phyloP scores from a whole-genome alignment of 148 eudicot genomes.

The Chenopodium album region DNA sequence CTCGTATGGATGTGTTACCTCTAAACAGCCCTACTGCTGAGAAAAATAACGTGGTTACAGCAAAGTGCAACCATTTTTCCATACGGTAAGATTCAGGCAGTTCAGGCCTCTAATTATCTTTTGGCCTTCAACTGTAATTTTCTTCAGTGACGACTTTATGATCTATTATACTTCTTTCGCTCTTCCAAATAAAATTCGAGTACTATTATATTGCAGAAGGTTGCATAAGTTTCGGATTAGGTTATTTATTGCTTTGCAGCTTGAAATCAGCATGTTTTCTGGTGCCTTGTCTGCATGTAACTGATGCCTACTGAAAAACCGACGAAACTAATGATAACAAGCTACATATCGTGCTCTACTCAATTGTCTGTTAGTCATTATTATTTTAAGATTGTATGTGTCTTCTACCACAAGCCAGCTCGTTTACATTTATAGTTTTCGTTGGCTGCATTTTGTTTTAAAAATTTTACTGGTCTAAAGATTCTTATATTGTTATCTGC shows the following conservation, averaged over 20 bases:
- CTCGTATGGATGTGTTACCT: slow-evolving; percentile 32
- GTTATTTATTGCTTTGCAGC: neutral
- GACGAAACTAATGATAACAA: neutral
- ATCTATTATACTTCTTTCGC: neutral
- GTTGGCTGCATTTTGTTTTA: too few relatives aligned
- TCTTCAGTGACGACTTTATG: neutral
- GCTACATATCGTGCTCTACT: neutral
- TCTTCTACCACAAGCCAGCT: neutral
- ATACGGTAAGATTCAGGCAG: slow-evolving; percentile 39
- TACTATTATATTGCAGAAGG: slow-evolving; percentile 4
- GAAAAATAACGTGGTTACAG: slow-evolving; percentile 17
- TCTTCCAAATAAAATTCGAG: neutral
- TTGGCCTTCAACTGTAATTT: neutral
- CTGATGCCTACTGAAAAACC: neutral
- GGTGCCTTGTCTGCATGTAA: neutral
- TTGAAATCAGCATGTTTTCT: neutral
- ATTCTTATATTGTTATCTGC: slow-evolving; percentile 22
- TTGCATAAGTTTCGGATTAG: neutral
- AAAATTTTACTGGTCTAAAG: neutral
- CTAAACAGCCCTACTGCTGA: slow-evolving; percentile 27
- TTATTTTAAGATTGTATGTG: neutral
- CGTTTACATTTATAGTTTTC: neutral
- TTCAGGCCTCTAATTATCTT: neutral
- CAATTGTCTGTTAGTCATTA: neutral
- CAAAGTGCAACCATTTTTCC: slow-evolving; percentile 47